Conservation (phyloP, 257 asterid species). For the Fraxinus excelsior region DNA sequence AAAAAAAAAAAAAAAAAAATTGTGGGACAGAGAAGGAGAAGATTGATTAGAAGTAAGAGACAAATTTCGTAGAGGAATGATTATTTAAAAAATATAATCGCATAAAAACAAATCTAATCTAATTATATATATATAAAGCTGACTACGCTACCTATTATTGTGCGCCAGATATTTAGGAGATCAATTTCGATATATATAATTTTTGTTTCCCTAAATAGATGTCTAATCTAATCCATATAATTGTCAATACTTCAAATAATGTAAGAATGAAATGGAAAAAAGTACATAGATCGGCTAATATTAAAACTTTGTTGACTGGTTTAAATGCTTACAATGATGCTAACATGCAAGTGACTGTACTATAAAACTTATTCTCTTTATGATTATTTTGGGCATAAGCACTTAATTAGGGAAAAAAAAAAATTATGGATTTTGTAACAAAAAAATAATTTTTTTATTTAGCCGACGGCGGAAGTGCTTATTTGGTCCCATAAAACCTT, state of each 20-base stretch:
- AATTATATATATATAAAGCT: too few relatives aligned
- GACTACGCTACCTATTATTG: too few relatives aligned
- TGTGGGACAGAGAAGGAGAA: not conserved
- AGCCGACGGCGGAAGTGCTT: conserved; percentile 77
- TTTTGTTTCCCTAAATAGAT: too few relatives aligned
- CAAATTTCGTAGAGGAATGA: too few relatives aligned
- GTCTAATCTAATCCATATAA: too few relatives aligned
- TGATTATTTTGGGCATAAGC: conserved; percentile 38
- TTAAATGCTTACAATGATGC: conserved; percentile 27
- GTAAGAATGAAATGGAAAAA: not conserved
- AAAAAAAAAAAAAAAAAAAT: too few relatives aligned
- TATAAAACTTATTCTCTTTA: conserved; percentile 19
- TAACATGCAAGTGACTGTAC: conserved; percentile 21
- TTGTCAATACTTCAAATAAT: too few relatives aligned
- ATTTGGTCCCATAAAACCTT: conserved; percentile 45
- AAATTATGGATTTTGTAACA: conserved; percentile 25
- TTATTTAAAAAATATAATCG: not conserved
- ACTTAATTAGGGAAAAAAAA: conserved; percentile 28
- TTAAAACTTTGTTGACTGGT: conserved; percentile 33
- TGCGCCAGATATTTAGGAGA: too few relatives aligned
- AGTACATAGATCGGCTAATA: conserved; percentile 5
- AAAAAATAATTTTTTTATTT: conserved; percentile 34
- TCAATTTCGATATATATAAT: too few relatives aligned
- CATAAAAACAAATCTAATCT: not conserved
- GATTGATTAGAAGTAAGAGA: too few relatives aligned